These are phyloP conservation scores for Talaromyces ruber DNA, from an alignment of 495 filamentous ascomycete genomes.

Conservation along the genomic window DNA sequence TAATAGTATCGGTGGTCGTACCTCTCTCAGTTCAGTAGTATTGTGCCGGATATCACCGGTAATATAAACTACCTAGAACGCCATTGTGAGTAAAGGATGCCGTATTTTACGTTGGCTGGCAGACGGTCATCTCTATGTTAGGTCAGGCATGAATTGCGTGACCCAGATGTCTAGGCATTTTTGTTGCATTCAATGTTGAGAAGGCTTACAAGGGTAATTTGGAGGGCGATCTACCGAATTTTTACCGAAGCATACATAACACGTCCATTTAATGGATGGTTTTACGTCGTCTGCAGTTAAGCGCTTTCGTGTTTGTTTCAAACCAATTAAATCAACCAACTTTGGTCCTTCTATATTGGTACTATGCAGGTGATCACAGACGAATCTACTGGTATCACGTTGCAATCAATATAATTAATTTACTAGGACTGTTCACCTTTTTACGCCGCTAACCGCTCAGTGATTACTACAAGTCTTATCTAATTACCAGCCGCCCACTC, in stretches of 20 bases:
- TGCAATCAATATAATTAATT: background rate
- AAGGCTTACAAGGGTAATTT: background rate
- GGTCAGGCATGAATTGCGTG: background rate
- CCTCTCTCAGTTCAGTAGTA: background rate
- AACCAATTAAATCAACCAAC: background rate
- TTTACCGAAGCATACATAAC: background rate
- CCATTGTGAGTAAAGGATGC: background rate
- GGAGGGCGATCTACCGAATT: background rate
- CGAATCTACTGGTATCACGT: background rate
- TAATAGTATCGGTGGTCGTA: background rate
- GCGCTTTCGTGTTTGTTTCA: background rate
- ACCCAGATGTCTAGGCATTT: background rate
- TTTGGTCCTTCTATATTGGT: background rate
- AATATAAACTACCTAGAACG: background rate
- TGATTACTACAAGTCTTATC: background rate
- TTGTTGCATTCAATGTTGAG: background rate
- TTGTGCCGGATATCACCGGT: background rate
- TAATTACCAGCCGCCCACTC: background rate
- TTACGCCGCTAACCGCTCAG: background rate
- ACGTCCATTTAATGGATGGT: background rate
- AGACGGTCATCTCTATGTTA: background rate
- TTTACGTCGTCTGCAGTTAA: background rate
- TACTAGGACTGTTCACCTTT: background rate
- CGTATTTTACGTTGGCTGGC: background rate
- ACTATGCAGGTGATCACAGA: background rate